Evolutionary conservation across 257 asterid genomes (phyloP).

Genomic region (Vinca minor): DNA sequence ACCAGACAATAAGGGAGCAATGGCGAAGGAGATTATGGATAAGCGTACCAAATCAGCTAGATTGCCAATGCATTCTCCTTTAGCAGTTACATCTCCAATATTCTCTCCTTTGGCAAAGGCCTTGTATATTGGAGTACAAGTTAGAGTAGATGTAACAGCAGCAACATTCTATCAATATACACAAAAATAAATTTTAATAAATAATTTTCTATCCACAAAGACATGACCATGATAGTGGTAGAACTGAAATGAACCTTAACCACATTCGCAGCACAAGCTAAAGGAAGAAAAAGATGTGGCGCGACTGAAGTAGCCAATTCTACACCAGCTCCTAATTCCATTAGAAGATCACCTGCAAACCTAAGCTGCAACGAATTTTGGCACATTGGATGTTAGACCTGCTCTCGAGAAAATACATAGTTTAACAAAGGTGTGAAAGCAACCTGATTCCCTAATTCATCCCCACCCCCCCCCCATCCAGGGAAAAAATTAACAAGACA

Average conservation of each 20-base stretch:
- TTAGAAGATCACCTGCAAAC: conserved; percentile 87
- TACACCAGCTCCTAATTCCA: conserved; percentile 97
- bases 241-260: conserved; percentile 53
- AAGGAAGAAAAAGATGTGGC: conserved; percentile 90
- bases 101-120: conserved; percentile 99
- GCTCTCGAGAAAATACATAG: background rate
- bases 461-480: background rate
- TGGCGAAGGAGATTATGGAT: conserved; percentile 3
- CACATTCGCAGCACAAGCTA: conserved; percentile 98
- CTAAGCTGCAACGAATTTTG: conserved; percentile 55
- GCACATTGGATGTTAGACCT: background rate
- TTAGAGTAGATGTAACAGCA: conserved; percentile 95
- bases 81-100: conserved; percentile 98
- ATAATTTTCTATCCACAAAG: background rate
- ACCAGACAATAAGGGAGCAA: conserved; percentile 5
- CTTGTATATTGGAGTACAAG: conserved; percentile 96
- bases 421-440: background rate
- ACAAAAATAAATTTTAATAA: conserved; percentile 18
- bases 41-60: conserved; percentile 83
- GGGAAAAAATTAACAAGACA: background rate
- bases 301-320: conserved; percentile 86
- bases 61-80: conserved; percentile 96
- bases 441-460: background rate
- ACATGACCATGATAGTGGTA: background rate
- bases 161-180: conserved; percentile 59